These are phyloP conservation scores for Rutstroemia sydowiana DNA, from an alignment of 2,329 filamentous ascomycete species.

Conservation along the genomic window DNA sequence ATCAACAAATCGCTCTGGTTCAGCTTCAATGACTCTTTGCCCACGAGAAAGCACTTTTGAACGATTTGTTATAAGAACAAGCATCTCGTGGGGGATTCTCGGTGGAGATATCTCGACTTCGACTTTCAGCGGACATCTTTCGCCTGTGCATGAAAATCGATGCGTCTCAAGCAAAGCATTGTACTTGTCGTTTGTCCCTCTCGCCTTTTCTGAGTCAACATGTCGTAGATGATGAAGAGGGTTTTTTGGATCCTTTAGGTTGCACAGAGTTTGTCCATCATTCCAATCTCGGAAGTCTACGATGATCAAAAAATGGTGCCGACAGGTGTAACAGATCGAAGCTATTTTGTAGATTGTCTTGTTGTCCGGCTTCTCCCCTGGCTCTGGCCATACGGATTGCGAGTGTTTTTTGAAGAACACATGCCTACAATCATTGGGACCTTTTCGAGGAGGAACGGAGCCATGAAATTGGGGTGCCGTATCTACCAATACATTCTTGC, in stretches of 20 bases:
- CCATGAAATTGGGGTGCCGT: conserved; percentile 46
- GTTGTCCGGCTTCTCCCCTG: conserved; percentile 33
- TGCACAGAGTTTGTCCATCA: conserved; percentile 24
- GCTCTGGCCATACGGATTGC: conserved; percentile 41
- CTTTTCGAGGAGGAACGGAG: conserved; percentile 26
- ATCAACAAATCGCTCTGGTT: conserved; percentile 44
- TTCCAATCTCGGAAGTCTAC: conserved; percentile 42
- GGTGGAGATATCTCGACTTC: conserved; percentile 46
- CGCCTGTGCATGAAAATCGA: conserved; percentile 51
- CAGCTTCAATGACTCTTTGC: conserved; percentile 41
- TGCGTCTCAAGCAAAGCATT: conserved; percentile 34
- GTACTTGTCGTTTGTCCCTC: conserved; percentile 27
- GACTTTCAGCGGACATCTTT: conserved; percentile 46
- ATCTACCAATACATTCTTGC: conserved; percentile 46
- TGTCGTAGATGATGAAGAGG: conserved; percentile 55
- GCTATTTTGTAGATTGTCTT: conserved; percentile 47
- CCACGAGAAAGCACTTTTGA: conserved; percentile 45
- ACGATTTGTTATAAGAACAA: conserved; percentile 46
- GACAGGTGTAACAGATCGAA: conserved; percentile 54
- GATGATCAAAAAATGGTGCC: conserved; percentile 52
- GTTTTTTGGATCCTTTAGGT: conserved; percentile 35
- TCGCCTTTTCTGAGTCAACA: conserved; percentile 33
- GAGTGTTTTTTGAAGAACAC: conserved; percentile 47
- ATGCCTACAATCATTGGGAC: conserved; percentile 47
- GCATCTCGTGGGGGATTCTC: conserved; percentile 40